Conservation (phyloP, 1,139 yeast species). For the Geotrichum aggregatum region DNA sequence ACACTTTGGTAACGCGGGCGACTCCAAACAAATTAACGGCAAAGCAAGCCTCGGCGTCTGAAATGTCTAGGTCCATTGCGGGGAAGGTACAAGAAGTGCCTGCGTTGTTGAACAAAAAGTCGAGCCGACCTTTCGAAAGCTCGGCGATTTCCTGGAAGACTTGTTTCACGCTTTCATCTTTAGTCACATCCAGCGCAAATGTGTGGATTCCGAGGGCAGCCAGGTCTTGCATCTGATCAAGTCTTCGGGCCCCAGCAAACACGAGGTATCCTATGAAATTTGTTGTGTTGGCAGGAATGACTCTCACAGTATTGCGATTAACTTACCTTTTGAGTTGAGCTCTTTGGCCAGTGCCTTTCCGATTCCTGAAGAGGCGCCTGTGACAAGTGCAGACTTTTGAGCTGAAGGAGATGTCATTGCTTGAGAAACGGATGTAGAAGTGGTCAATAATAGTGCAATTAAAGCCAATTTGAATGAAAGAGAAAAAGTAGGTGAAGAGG, state of each 20-base stretch:
- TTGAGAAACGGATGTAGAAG: no score
- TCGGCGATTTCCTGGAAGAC: slow-evolving; percentile 44
- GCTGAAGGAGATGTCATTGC: no score
- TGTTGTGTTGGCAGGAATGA: not conserved
- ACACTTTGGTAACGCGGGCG: slow-evolving; percentile 58
- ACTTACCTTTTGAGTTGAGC: slow-evolving; percentile 49
- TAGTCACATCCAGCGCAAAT: slow-evolving; percentile 51
- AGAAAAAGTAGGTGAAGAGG: no score
- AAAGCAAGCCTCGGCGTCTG: slow-evolving; percentile 51
- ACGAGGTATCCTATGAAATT: slow-evolving; percentile 61
- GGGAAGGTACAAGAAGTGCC: slow-evolving; percentile 68
- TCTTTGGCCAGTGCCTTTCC: slow-evolving; percentile 66
- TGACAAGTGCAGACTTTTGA: slow-evolving; percentile 50
- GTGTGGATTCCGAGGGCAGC: slow-evolving; percentile 41
- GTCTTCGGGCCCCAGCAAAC: slow-evolving; percentile 69
- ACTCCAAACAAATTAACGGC: slow-evolving; percentile 71
- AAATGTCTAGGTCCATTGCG: slow-evolving; percentile 62
- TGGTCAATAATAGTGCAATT: no score
- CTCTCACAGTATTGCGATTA: not conserved
- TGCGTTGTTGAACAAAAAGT: slow-evolving; percentile 65
- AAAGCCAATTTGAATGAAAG: no score
- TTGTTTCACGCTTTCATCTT: slow-evolving; percentile 47
- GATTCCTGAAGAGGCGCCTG: slow-evolving; percentile 82
- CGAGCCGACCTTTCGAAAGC: slow-evolving; percentile 49
- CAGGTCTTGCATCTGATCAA: slow-evolving; percentile 57